Evolutionary conservation across 768 basidiomycete genomes (phyloP).

Genomic region (Lactifluus volemus): DNA sequence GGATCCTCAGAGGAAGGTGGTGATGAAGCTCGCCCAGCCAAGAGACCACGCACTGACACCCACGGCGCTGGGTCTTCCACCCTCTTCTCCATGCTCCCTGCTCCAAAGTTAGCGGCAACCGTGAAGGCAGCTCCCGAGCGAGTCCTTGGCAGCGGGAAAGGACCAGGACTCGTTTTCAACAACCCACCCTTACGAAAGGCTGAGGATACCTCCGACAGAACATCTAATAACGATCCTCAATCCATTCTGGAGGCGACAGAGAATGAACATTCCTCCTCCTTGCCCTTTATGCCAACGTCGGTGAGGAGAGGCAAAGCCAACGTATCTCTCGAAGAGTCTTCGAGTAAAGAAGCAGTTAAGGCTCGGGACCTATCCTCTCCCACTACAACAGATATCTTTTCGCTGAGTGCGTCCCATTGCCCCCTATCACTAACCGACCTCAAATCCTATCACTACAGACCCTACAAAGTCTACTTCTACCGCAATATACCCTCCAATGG

Average conservation of each 20-base stretch:
- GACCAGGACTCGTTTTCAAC: slow-evolving; percentile 55
- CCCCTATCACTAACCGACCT: not conserved
- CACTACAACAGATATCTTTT: slow-evolving; percentile 56
- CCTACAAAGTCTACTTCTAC: slow-evolving; percentile 21
- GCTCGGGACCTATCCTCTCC: slow-evolving; percentile 18
- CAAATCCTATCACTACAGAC: not conserved
- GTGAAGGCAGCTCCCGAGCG: slow-evolving; percentile 38
- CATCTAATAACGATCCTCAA: not conserved
- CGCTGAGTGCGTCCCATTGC: slow-evolving; percentile 39
- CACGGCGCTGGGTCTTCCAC: slow-evolving; percentile 53
- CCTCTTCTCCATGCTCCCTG: slow-evolving; percentile 64
- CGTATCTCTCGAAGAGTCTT: slow-evolving; percentile 26
- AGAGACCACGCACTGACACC: slow-evolving; percentile 44
- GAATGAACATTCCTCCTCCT: slow-evolving; percentile 24
- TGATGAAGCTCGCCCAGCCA: slow-evolving; percentile 41
- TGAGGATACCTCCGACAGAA: not conserved
- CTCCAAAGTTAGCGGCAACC: slow-evolving; percentile 51
- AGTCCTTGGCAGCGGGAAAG: slow-evolving; percentile 55
- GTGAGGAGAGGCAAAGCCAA: slow-evolving; percentile 53
- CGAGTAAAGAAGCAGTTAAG: slow-evolving; percentile 12
- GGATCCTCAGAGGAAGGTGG: slow-evolving; percentile 33
- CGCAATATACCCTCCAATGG: not conserved
- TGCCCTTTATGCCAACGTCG: slow-evolving; percentile 51
- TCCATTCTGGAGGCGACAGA: not conserved
- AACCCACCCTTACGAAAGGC: slow-evolving; percentile 15